Base-by-base conservation (phyloP, 2,329 filamentous ascomycete genomes). In the Claviceps quebecensis region DNA sequence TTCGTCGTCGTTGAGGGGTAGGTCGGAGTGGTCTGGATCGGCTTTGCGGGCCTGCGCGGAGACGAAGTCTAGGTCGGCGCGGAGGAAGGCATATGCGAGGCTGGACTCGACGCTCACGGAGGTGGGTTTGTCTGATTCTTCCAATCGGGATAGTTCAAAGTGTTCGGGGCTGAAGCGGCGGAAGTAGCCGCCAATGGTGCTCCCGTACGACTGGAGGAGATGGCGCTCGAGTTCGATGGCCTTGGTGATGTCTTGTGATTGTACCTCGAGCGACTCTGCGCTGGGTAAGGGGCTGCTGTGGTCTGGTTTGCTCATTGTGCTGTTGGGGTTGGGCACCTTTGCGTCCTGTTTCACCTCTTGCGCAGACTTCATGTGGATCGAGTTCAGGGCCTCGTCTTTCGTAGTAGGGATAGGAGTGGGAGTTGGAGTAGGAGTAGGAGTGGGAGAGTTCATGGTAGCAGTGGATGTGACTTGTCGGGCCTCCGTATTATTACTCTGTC, bases 11-110 rank as follows among this genome's bases (percentile, higher is more conserved):
- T 95, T 95, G 47, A 96, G 72, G 0, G 90, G 89, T 23, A 77
- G 74, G 63, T 96, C 90, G 4, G 79, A 73, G 59, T 94, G 86
- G 56, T 85, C 77, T 0, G 82, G 76, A 59, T 86, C 78, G n/a
- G 82, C 76, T 65, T 94, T 95, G 45, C 80, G 77, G 5, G 89
- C 89, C 67, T 97, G 91, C 1, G 88, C 89, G 5, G 85, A 80
- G 51, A 97, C 83, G 61, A 98, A 98, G 67, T 97, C 91, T 49
- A 96, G 80, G 65, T 98, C 93, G 37, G 90, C 89, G 59, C 88
- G 86, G 47, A 98, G 75, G 61, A 98, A 98, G 22, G 91, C 88
- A 67, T 97, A 97, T 53, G 86, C 86, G 50, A 98, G 73, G 38
- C 95, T 81, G 1, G 86, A 80, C 62, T 91, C 85, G 54, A 90